Evolutionary conservation across 345 rosid genomes (phyloP), one percentile per base, ranked within the genome.

Genomic region (Cardiospermum halicacabum): DNA sequence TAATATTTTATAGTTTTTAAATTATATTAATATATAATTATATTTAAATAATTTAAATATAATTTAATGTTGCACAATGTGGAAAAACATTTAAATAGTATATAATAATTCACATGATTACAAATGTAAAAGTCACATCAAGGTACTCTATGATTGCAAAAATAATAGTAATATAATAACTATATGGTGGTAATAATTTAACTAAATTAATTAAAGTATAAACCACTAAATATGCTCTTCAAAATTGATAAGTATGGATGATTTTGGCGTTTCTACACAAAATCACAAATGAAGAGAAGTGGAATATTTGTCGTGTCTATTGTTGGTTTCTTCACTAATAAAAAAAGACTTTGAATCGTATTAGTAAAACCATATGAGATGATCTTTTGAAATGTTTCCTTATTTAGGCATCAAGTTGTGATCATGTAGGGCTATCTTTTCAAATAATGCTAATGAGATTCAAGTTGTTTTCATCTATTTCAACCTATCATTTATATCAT

Each of bases 381-480:
- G 4, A 19, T n/a, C 3, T 11, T 9, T 2, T 56, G 30, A 19
- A 62, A 28, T 30, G 22, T 6, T 3, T 48, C 49, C 65, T 21
- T 18, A 11, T 3, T 5, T 11, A 16, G 18, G 7, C 49, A 16
- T 43, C 18, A 43, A n/a, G n/a, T n/a, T n/a, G n/a, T n/a, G 22
- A 16, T n/a, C 34, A 26, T 22, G 27, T 1, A n/a, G n/a, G 36
- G 57, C 27, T 53, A 16, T 43, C 13, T 26, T 7, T 27, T 30
- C 19, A n/a, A n/a, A n/a, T 53, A 8, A 36, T 57, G 2, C 7
- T 32, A 57, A 45, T 36, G 61, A 57, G 61, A 57, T 58, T 58
- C 47, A 36, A 58, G 12, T 36, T 8, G 43, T 21, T 58, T 57
- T 36, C 47, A 36, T 11, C n/a, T n/a, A n/a, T n/a, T n/a, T n/a